Percentiles rank a stretch among this genome's conserved stretches.
phyloP scores from a whole-genome alignment of 139 green algal species.

The Tetraselmis chui region DNA sequence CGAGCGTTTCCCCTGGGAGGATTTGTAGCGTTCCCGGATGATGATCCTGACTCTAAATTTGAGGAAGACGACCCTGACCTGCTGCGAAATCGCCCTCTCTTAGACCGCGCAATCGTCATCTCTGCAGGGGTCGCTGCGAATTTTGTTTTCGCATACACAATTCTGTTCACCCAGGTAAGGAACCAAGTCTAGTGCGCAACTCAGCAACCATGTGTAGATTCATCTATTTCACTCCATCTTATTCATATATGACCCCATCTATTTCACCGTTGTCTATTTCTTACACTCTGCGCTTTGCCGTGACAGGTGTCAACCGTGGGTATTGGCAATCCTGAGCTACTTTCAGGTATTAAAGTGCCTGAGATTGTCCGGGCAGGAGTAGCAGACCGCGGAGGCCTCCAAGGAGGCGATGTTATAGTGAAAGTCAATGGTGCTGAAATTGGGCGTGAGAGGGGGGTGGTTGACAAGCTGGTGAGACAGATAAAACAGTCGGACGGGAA shows the following conservation, averaged over 20 bases:
- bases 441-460: slow-evolving; percentile 13
- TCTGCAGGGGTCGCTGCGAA: slow-evolving; percentile 93
- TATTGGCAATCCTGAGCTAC: slow-evolving; percentile 50
- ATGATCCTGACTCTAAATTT: slow-evolving; percentile 63
- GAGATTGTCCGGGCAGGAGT: slow-evolving; percentile 39
- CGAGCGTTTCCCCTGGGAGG: slow-evolving; percentile 87
- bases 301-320: slow-evolving; percentile 65
- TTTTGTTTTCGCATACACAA: slow-evolving; percentile 75
- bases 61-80: slow-evolving; percentile 84
- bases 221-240: too few relatives aligned
- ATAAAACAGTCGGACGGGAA: slow-evolving; percentile 37
- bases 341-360: slow-evolving; percentile 67
- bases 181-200: too few relatives aligned
- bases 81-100: slow-evolving; percentile 80
- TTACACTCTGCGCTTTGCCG: too few relatives aligned
- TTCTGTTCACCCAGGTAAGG: slow-evolving; percentile 76
- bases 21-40: slow-evolving; percentile 96
- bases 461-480: slow-evolving; percentile 47
- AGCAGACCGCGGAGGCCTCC: slow-evolving; percentile 58
- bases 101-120: slow-evolving; percentile 74
- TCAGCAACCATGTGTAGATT: too few relatives aligned
- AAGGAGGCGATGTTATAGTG: slow-evolving; percentile 65
- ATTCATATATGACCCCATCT: too few relatives aligned
- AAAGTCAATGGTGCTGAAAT: slow-evolving; percentile 44
- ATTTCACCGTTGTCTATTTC: too few relatives aligned